phyloP scores from a whole-genome alignment of 768 basidiomycete species.

The Suillus subaureus region DNA sequence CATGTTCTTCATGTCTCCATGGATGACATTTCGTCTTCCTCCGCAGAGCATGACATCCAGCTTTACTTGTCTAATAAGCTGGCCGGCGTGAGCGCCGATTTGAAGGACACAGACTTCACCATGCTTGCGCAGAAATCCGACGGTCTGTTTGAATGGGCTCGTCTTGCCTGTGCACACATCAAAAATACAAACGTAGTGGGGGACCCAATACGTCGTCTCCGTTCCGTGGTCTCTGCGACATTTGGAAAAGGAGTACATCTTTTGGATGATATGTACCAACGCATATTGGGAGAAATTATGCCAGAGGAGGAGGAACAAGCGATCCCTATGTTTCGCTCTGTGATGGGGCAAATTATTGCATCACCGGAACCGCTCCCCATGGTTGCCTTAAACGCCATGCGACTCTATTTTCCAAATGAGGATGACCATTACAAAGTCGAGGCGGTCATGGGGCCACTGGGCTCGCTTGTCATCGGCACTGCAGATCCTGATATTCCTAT shows the following conservation, averaged over 20 bases:
- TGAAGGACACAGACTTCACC: neutral
- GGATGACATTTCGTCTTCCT: neutral
- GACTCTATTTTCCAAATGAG: neutral
- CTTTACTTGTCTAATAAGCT: conserved; percentile 2
- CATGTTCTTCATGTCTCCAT: conserved; percentile 2
- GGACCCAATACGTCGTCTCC: neutral
- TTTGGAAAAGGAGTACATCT: neutral
- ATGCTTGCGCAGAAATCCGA: conserved; percentile 14
- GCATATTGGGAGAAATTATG: neutral
- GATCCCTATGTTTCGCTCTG: conserved; percentile 7
- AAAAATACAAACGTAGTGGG: neutral
- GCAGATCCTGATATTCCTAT: conserved; percentile 10
- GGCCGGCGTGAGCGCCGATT: neutral
- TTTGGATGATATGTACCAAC: conserved; percentile 7
- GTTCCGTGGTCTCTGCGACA: neutral
- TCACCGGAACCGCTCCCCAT: conserved; percentile 8
- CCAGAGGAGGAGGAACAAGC: neutral
- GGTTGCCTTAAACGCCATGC: conserved; percentile 8
- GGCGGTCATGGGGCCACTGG: conserved; percentile 7
- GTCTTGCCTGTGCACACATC: conserved; percentile 5
- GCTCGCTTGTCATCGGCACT: conserved; percentile 13
- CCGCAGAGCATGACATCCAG: conserved; percentile 2
- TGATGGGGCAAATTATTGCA: conserved; percentile 11
- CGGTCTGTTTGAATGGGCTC: conserved; percentile 29
- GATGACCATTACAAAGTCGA: conserved; percentile 11